phyloP scores from a whole-genome alignment of 352 stramenopile genomes.

The Globisporangium heterothallicum region DNA sequence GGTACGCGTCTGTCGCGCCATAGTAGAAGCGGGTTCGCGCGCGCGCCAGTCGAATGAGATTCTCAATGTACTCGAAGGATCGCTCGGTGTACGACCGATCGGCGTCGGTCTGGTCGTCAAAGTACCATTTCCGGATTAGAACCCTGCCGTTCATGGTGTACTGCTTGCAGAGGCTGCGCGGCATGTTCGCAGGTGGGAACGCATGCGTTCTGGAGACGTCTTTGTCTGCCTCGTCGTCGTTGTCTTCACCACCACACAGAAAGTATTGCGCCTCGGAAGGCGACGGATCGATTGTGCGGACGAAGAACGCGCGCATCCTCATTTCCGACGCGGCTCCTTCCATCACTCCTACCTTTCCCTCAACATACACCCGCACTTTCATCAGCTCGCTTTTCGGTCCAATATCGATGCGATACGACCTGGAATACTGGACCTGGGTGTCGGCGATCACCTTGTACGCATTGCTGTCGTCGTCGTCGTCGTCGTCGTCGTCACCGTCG shows the following conservation, averaged over 20 bases:
- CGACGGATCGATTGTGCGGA: slow-evolving; percentile 21
- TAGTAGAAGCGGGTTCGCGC: slow-evolving; percentile 20
- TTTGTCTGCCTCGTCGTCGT: neutral
- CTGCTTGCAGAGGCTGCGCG: slow-evolving; percentile 19
- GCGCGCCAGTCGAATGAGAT: slow-evolving; percentile 14
- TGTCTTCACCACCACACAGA: slow-evolving; percentile 8
- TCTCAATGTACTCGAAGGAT: slow-evolving; percentile 23
- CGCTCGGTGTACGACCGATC: slow-evolving; percentile 22
- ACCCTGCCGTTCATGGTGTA: slow-evolving; percentile 32
- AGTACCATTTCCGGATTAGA: slow-evolving; percentile 39
- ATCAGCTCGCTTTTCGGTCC: slow-evolving; percentile 15
- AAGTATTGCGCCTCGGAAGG: slow-evolving; percentile 24
- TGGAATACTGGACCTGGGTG: slow-evolving; percentile 21
- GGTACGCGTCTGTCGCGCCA: slow-evolving; percentile 19
- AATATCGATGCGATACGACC: slow-evolving; percentile 27
- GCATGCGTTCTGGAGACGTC: neutral
- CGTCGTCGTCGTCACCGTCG: too few species aligned
- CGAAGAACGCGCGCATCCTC: slow-evolving; percentile 28
- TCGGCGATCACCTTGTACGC: slow-evolving; percentile 23
- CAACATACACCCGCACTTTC: slow-evolving; percentile 29
- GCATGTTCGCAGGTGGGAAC: slow-evolving; percentile 24
- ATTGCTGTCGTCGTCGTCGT: neutral
- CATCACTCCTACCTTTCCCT: slow-evolving; percentile 5
- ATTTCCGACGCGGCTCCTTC: slow-evolving; percentile 1
- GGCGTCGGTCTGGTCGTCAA: slow-evolving; percentile 31